A percentile compares a stretch with the other conserved stretches of the same genome.
phyloP scores from a whole-genome alignment of 768 basidiomycete genomes.

The Lentinus brumalis region DNA sequence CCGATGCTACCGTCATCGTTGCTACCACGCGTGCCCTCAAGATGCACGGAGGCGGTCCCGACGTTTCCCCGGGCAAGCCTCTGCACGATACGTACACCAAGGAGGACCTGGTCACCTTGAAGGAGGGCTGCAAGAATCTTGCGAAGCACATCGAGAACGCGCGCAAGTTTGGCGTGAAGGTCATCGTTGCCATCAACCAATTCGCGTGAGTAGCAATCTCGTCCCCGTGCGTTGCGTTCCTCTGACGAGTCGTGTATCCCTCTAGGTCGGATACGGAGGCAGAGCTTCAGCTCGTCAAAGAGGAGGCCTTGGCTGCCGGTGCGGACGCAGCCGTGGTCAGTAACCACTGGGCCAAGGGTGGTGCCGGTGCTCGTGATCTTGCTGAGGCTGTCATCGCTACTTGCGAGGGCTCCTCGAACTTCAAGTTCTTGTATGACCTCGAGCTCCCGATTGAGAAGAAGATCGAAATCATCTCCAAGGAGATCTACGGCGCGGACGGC shows the following conservation, averaged over 20 bases:
- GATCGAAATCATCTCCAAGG: slow-evolving; percentile 82
- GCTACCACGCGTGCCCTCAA: slow-evolving; percentile 97
- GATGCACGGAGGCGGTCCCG: slow-evolving; percentile 99
- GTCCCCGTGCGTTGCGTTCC: too few species aligned
- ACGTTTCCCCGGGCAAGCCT: slow-evolving; percentile 94
- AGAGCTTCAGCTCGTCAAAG: slow-evolving; percentile 83
- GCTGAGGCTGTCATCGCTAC: slow-evolving; percentile 90
- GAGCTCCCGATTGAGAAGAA: slow-evolving; percentile 84
- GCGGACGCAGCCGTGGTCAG: slow-evolving; percentile 95
- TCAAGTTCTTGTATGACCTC: slow-evolving; percentile 93
- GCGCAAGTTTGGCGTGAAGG: slow-evolving; percentile 95
- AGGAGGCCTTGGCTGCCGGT: slow-evolving; percentile 78
- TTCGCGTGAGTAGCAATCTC: slow-evolving; percentile 69
- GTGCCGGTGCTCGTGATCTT: slow-evolving; percentile 84
- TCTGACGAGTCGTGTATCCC: background rate
- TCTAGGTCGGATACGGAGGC: slow-evolving; percentile 84
- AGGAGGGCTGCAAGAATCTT: slow-evolving; percentile 92
- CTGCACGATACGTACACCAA: slow-evolving; percentile 92
- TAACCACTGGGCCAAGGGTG: slow-evolving; percentile 98
- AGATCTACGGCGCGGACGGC: slow-evolving; percentile 93
- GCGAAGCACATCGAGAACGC: slow-evolving; percentile 93
- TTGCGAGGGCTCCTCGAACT: slow-evolving; percentile 80
- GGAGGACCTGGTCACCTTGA: slow-evolving; percentile 87
- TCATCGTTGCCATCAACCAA: slow-evolving; percentile 92
- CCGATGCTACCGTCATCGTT: slow-evolving; percentile 94